These are phyloP conservation scores for Xylaria multiplex DNA, from an alignment of 2,329 filamentous ascomycete species.

Conservation along the genomic window DNA sequence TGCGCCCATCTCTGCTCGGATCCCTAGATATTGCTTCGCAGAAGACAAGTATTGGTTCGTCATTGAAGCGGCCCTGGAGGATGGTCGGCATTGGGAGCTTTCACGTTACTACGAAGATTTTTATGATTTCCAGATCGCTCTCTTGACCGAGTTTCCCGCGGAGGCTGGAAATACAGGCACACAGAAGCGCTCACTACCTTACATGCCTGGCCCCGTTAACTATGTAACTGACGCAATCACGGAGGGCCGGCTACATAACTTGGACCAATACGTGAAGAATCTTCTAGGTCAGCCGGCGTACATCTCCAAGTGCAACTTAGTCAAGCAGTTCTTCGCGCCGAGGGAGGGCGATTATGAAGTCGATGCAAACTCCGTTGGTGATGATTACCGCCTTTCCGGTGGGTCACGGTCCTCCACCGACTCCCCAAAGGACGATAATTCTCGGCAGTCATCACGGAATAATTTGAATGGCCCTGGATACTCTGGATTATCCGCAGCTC, in stretches of 20 bases:
- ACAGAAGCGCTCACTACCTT: slow-evolving; percentile 85
- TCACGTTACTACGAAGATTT: slow-evolving; percentile 98
- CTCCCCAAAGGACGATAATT: slow-evolving; percentile 68
- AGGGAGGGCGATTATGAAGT: slow-evolving; percentile 94
- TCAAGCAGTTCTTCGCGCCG: slow-evolving; percentile 90
- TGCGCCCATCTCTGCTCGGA: slow-evolving; percentile 83
- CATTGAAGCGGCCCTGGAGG: slow-evolving; percentile 89
- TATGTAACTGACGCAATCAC: slow-evolving; percentile 99
- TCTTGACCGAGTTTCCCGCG: slow-evolving; percentile 89
- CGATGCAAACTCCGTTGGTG: slow-evolving; percentile 72
- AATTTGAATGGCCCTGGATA: slow-evolving; percentile 70
- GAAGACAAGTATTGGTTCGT: slow-evolving; percentile 99
- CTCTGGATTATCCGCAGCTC: slow-evolving; percentile 62
- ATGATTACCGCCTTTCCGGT: slow-evolving; percentile 79
- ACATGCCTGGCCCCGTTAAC: slow-evolving; percentile 97
- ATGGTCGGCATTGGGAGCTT: slow-evolving; percentile 91
- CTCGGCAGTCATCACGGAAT: slow-evolving; percentile 72
- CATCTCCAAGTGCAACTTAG: slow-evolving; percentile 84
- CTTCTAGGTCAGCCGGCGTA: slow-evolving; percentile 83
- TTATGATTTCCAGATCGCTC: slow-evolving; percentile 96
- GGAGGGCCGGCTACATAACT: slow-evolving; percentile 87
- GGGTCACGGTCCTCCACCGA: slow-evolving; percentile 74
- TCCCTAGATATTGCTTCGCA: slow-evolving; percentile 93
- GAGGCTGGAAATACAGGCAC: slow-evolving; percentile 88
- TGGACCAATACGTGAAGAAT: slow-evolving; percentile 96